phyloP scores from a whole-genome alignment of 2,329 filamentous ascomycete species.

The Stromatinia cepivora region DNA sequence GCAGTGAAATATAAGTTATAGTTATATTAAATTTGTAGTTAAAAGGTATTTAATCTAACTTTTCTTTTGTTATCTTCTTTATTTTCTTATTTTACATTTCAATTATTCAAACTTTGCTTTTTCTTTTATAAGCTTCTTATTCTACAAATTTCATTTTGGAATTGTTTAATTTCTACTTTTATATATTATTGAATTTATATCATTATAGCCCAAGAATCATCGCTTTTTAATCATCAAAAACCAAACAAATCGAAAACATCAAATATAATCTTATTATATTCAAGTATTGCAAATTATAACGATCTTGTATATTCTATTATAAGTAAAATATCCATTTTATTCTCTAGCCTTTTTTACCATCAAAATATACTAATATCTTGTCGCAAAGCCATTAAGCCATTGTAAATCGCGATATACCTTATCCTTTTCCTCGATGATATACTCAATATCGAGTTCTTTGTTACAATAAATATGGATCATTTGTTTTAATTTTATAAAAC shows the following conservation, averaged over 20 bases:
- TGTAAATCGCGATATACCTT: neutral
- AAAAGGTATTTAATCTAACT: neutral
- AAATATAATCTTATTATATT: neutral
- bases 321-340: neutral
- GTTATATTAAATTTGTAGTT: neutral
- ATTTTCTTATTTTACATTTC: neutral
- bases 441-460: neutral
- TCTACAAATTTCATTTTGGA: neutral
- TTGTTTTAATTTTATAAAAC: neutral
- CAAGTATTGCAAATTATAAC: neutral
- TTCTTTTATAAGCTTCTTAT: neutral
- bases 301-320: neutral
- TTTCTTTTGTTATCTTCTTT: neutral
- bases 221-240: neutral
- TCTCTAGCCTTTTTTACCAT: neutral
- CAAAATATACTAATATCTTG: neutral
- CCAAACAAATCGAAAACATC: neutral
- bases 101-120: neutral
- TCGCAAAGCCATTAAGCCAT: neutral
- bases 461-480: neutral
- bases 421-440: neutral
- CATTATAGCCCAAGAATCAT: neutral
- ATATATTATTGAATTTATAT: neutral
- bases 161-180: neutral
- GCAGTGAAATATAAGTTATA: neutral